Evolutionary conservation across 2,329 filamentous ascomycete genomes (phyloP), one percentile per base, ranked within the genome.

Genomic region (Rhinocladiella similis): DNA sequence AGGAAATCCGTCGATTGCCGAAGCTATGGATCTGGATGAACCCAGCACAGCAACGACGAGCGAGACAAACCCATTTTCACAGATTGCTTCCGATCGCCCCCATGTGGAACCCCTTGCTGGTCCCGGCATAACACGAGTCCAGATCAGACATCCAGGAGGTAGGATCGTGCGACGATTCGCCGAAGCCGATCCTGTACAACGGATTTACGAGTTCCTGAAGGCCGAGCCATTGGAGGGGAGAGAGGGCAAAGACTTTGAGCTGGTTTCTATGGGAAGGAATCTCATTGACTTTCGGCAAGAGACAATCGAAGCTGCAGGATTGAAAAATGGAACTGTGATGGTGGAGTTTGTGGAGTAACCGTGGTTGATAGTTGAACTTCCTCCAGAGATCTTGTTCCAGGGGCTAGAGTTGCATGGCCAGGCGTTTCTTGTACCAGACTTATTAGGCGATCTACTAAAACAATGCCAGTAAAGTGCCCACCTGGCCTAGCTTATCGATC

Each of bases 121-220:
- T 64, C 86, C 88, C 1, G 80, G 85, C 19, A 89, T 88, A 1
- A 97, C 93, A 2, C 85, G 93, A 49, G 95, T 99, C 64, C 94
- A 97, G 70, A 96, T 99, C 75, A 84, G 90, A 57, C 89, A 96
- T 66, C 86, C 92, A 1, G 87, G 84, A 10, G 91, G 91, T 1
- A 86, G 93, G 16, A 83, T 96, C 9, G 92, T 99, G 57, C 87
- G 91, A 27, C 84, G 90, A n/a, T 99, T 99, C 73, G 77, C 80
- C 9, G 73, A 92, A 3, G 73, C 83, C 13, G 94, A 99, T 56
- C 79, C 83, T 1, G 91, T 99, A 12, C 82, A 85, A 53, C 84
- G 90, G 12, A 86, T 99, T 45, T 99, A 93, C 72, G 94, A 99
- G 75, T 99, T 92, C 91, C 84, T 99, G 63, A 99, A 97, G 76